A percentile compares a stretch with the other conserved stretches of the same genome.
Conservation (phyloP, 495 filamentous ascomycete genomes). For the Choiromyces venosus region DNA sequence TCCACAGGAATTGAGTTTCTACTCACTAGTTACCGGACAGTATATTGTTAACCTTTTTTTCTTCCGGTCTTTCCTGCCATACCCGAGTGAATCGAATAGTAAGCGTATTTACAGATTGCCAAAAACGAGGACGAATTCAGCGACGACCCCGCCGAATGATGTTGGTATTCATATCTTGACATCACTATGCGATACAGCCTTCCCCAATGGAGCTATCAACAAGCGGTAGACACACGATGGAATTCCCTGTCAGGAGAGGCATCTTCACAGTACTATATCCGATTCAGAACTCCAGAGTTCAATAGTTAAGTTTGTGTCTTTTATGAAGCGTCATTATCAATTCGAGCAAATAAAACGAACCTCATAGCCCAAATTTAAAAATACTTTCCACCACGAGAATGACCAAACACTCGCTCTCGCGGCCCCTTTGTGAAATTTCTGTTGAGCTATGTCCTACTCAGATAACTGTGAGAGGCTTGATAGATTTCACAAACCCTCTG, state of each 20-base stretch:
- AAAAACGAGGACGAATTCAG: neutral
- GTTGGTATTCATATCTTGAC: neutral
- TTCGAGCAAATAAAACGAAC: neutral
- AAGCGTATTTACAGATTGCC: too few species aligned
- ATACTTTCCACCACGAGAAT: neutral
- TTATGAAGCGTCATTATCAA: neutral
- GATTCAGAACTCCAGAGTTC: too few species aligned
- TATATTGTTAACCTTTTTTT: too few species aligned
- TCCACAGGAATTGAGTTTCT: too few species aligned
- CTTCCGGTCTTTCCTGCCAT: neutral
- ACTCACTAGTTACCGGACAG: too few species aligned
- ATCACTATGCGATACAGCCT: too few species aligned
- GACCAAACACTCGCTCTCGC: neutral
- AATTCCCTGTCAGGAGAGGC: too few species aligned
- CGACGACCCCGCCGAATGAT: neutral
- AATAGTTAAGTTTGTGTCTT: neutral
- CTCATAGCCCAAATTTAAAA: neutral
- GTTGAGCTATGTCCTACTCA: too few species aligned
- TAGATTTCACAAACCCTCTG: neutral
- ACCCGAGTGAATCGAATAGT: neutral
- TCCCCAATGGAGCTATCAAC: neutral
- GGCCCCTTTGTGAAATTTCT: neutral
- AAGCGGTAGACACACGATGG: too few species aligned
- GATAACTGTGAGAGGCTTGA: neutral
- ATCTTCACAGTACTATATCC: too few species aligned